Conservation (phyloP, 495 filamentous ascomycete genomes). For the Bathelium albidoporum region DNA sequence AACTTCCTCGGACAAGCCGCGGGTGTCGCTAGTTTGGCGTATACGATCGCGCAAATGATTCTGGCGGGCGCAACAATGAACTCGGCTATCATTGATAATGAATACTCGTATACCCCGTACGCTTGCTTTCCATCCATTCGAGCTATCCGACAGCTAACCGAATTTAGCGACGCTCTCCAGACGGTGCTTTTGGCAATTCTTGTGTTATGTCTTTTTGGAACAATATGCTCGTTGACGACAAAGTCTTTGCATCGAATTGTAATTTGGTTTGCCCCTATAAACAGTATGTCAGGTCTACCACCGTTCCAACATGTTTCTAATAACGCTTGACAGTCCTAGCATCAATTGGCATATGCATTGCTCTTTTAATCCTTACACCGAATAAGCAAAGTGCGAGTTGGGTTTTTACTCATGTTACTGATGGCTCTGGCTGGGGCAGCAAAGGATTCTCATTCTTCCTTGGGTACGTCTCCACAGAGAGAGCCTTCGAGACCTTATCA, state of each 20-base stretch:
- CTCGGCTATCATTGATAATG: slow-evolving; percentile 33
- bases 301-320: background rate
- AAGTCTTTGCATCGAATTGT: slow-evolving; percentile 52
- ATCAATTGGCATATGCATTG: slow-evolving; percentile 47
- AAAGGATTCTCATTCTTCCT: slow-evolving; percentile 59
- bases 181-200: slow-evolving; percentile 53
- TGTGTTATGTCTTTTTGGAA: slow-evolving; percentile 47
- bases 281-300: slow-evolving; percentile 38
- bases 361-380: slow-evolving; percentile 47
- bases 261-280: slow-evolving; percentile 65
- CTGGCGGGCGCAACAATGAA: slow-evolving; percentile 56
- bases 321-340: slow-evolving; percentile 22
- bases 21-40: slow-evolving; percentile 56
- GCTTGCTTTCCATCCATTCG: slow-evolving; percentile 28
- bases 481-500: background rate
- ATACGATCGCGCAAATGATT: slow-evolving; percentile 57
- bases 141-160: slow-evolving; percentile 18
- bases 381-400: slow-evolving; percentile 50
- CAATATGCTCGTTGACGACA: slow-evolving; percentile 57
- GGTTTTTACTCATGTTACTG: slow-evolving; percentile 52
- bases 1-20: slow-evolving; percentile 57
- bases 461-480: slow-evolving; percentile 31
- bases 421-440: slow-evolving; percentile 52
- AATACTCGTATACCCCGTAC: slow-evolving; percentile 37
- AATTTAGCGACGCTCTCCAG: slow-evolving; percentile 45